phyloP scores from a whole-genome alignment of 1,284 basidiomycete genomes.

The Neolentinus lepideus region DNA sequence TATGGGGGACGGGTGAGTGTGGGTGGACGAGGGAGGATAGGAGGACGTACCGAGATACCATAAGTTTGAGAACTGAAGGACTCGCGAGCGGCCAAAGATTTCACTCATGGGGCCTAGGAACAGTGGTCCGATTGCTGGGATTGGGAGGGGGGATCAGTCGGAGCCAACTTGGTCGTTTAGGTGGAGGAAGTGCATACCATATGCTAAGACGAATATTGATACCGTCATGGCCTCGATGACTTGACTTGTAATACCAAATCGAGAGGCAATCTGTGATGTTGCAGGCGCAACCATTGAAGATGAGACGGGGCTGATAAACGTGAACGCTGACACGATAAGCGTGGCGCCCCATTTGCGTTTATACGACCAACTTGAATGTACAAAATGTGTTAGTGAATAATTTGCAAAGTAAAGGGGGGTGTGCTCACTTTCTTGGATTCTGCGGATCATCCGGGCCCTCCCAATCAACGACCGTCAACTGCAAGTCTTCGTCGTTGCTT shows the following conservation, averaged over 20 bases:
- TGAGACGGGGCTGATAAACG: slow-evolving; percentile 59
- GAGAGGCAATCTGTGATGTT: slow-evolving; percentile 37
- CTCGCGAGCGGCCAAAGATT: slow-evolving; percentile 33
- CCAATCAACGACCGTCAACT: slow-evolving; percentile 44
- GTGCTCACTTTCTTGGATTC: slow-evolving; percentile 58
- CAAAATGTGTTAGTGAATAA: background rate
- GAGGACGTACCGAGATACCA: slow-evolving; percentile 45
- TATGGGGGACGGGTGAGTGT: background rate
- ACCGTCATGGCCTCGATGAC: slow-evolving; percentile 53
- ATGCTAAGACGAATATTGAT: slow-evolving; percentile 64
- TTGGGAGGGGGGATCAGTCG: background rate
- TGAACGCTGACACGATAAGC: slow-evolving; percentile 53
- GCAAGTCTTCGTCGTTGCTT: background rate
- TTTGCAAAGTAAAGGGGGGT: background rate
- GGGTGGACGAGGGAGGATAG: background rate
- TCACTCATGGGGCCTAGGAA: slow-evolving; percentile 53
- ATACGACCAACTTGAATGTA: slow-evolving; percentile 42
- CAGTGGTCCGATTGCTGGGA: slow-evolving; percentile 41
- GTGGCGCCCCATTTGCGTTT: slow-evolving; percentile 58
- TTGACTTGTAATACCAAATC: slow-evolving; percentile 48
- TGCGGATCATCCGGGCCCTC: slow-evolving; percentile 52
- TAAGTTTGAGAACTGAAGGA: slow-evolving; percentile 44
- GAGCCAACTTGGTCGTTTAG: too few relatives aligned
- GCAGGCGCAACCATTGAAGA: slow-evolving; percentile 75
- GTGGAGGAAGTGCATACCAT: slow-evolving; percentile 29